phyloP scores from a whole-genome alignment of 192 early-diverging fungal species.

The Thoreauomyces humboldtii region DNA sequence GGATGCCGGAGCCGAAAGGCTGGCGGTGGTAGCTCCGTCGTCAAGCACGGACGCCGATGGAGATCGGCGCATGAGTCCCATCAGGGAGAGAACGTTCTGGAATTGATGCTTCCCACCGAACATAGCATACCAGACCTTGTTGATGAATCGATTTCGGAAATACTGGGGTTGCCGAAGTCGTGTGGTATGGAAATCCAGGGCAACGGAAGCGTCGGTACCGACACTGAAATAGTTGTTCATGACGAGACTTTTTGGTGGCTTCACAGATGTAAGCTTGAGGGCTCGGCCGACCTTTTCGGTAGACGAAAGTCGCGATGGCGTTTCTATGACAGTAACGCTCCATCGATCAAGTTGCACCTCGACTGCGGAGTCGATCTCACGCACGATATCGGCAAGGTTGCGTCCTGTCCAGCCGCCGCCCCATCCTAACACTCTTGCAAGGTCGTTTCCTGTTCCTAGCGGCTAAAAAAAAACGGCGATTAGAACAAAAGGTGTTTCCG shows the following conservation, averaged over 20 bases:
- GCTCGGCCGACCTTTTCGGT: slow-evolving; percentile 24
- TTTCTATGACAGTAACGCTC: slow-evolving; percentile 8
- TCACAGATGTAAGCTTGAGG: not conserved
- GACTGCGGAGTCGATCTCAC: slow-evolving; percentile 16
- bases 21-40: not conserved
- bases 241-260: slow-evolving; percentile 5
- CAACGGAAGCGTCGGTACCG: slow-evolving; percentile 30
- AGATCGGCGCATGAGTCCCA: not conserved
- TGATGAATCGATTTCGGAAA: slow-evolving; percentile 28
- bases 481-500: too few relatives aligned
- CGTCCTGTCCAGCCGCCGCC: slow-evolving; percentile 32
- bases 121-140: slow-evolving; percentile 31
- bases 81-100: slow-evolving; percentile 3
- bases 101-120: slow-evolving; percentile 26
- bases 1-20: too few relatives aligned
- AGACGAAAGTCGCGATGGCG: not conserved
- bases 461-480: slow-evolving; percentile 22
- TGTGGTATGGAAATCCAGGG: slow-evolving; percentile 27
- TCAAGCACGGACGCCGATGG: not conserved
- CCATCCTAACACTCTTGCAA: slow-evolving; percentile 45
- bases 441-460: slow-evolving; percentile 53
- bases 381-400: slow-evolving; percentile 19
- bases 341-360: slow-evolving; percentile 26
- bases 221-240: slow-evolving; percentile 35
- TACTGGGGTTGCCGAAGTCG: slow-evolving; percentile 24